Evolutionary conservation across 2,329 filamentous ascomycete species (phyloP).

Genomic region (Penicillium sp.): DNA sequence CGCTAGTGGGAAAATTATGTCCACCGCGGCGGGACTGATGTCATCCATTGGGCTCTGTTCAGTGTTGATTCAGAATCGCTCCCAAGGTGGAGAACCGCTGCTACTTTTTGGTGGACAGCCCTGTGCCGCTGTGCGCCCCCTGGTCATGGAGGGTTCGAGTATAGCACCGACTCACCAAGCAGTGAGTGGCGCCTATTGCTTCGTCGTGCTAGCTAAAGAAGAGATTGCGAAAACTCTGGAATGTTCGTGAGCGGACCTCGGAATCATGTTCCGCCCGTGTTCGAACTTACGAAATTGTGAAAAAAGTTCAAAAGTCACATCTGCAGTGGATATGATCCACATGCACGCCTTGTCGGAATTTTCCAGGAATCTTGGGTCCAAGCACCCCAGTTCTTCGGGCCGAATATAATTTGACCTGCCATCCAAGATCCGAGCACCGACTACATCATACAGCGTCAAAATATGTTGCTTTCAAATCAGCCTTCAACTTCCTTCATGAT

Average conservation of each 20-base stretch:
- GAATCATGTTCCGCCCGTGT: background rate
- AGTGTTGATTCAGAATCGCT: conserved; percentile 1
- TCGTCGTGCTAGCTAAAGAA: background rate
- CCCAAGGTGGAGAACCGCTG: background rate
- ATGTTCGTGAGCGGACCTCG: background rate
- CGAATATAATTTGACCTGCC: background rate
- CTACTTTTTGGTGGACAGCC: background rate
- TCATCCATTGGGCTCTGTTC: conserved; percentile 4
- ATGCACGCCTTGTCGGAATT: conserved; percentile 5
- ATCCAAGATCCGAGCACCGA: background rate
- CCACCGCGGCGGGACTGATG: conserved; percentile 3
- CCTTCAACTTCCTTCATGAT: too few relatives aligned
- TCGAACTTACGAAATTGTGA: too few relatives aligned
- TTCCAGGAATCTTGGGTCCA: conserved; percentile 5
- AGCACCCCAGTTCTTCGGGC: conserved; percentile 1
- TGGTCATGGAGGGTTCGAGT: background rate
- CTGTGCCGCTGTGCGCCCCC: background rate
- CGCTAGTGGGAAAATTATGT: conserved; percentile 10
- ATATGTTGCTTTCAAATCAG: background rate
- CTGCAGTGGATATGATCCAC: conserved; percentile 1
- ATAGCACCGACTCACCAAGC: background rate
- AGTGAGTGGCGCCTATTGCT: background rate
- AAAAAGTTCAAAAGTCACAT: background rate
- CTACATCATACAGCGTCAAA: background rate
- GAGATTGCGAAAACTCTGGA: background rate